phyloP scores from a whole-genome alignment of 495 filamentous ascomycete species.

The Aspergillus steynii region DNA sequence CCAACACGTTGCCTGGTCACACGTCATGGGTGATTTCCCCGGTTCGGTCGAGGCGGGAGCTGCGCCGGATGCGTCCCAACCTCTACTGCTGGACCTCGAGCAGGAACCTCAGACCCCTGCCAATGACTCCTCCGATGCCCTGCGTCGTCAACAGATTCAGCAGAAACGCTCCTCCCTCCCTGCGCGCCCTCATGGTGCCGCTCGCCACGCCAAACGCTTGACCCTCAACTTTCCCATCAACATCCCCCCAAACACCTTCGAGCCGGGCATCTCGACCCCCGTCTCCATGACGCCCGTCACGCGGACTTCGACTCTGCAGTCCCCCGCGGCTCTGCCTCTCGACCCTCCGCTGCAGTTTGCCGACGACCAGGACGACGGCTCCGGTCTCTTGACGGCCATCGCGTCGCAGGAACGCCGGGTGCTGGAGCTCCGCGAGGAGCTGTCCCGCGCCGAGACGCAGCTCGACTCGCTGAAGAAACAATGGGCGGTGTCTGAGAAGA shows the following conservation, averaged over 20 bases:
- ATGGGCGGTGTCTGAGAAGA: constrained; percentile 74
- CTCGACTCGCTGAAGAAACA: constrained; percentile 77
- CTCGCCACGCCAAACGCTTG: constrained; percentile 69
- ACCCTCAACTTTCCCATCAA: constrained; percentile 79
- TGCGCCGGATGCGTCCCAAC: constrained; percentile 39
- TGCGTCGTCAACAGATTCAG: constrained; percentile 16
- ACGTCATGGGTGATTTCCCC: constrained; percentile 39
- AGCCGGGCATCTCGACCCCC: constrained; percentile 35
- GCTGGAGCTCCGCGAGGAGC: constrained; percentile 86
- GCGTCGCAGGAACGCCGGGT: constrained; percentile 93
- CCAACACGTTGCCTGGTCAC: constrained; percentile 22
- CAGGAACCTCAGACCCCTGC: constrained; percentile 2
- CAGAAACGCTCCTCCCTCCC: constrained; percentile 53
- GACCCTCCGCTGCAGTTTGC: constrained; percentile 44
- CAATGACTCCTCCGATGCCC: background rate
- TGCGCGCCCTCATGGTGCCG: constrained; percentile 52
- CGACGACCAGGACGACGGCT: constrained; percentile 55
- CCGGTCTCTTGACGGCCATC: constrained; percentile 80
- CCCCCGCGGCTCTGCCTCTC: constrained; percentile 27
- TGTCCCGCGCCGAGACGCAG: constrained; percentile 76
- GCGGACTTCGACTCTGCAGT: constrained; percentile 34
- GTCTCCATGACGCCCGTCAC: constrained; percentile 40
- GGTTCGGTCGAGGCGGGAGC: constrained; percentile 35
- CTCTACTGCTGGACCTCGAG: background rate
- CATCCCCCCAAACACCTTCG: constrained; percentile 31